Evolutionary conservation across 2,329 filamentous ascomycete genomes (phyloP).

Genomic region (Xylaria sp.): DNA sequence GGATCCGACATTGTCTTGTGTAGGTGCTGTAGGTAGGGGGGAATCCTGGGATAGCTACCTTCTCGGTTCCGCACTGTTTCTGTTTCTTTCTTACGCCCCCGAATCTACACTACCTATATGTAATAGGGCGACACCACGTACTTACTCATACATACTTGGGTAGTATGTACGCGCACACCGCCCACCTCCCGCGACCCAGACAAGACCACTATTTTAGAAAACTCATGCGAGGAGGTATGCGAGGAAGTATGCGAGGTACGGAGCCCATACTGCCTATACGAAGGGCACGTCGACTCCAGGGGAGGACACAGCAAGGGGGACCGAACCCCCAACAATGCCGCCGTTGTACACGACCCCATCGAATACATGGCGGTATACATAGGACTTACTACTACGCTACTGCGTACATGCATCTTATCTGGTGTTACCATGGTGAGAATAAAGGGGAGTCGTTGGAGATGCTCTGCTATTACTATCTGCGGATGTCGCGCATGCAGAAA

Average conservation of each 20-base stretch:
- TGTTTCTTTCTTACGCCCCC: conserved; percentile 4
- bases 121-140: not conserved
- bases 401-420: not conserved
- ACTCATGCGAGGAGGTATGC: not conserved
- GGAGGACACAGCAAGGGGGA: not conserved
- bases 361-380: not conserved
- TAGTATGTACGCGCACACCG: no score
- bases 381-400: no score
- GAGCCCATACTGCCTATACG: not conserved
- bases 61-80: not conserved
- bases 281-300: not conserved
- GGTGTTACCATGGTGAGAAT: conserved; percentile 15
- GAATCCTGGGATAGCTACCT: not conserved
- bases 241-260: not conserved
- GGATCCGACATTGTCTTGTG: not conserved
- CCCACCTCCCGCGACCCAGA: not conserved
- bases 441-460: not conserved
- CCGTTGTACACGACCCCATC: not conserved
- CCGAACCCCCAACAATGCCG: not conserved
- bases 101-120: no score
- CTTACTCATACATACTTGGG: not conserved
- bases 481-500: conserved; percentile 26
- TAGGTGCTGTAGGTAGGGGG: not conserved
- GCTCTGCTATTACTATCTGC: conserved; percentile 7
- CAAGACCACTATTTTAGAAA: not conserved